These are phyloP conservation scores for Scedosporium aurantiacum DNA, from an alignment of 2,329 filamentous ascomycete genomes.

Conservation along the genomic window DNA sequence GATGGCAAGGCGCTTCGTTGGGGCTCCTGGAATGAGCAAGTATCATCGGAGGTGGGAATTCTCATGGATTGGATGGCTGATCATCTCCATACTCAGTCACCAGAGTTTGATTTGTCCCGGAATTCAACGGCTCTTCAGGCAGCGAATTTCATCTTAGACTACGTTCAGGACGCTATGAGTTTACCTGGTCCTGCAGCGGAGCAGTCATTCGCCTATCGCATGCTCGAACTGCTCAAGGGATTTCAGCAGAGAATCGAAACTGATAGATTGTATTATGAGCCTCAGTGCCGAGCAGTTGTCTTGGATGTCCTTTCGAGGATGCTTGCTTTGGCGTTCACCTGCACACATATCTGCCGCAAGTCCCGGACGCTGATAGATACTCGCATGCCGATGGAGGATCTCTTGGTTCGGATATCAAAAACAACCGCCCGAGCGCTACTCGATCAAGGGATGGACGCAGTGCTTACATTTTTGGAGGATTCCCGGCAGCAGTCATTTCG, in stretches of 20 bases:
- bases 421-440: neutral
- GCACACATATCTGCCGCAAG: slow-evolving; percentile 26
- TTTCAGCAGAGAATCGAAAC: slow-evolving; percentile 24
- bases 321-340: slow-evolving; percentile 20
- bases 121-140: slow-evolving; percentile 19
- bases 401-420: neutral
- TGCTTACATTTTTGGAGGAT: slow-evolving; percentile 36
- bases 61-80: slow-evolving; percentile 49
- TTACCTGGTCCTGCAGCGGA: slow-evolving; percentile 23
- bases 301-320: slow-evolving; percentile 25
- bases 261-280: slow-evolving; percentile 6
- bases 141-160: slow-evolving; percentile 35
- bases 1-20: slow-evolving; percentile 40
- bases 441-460: slow-evolving; percentile 25
- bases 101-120: slow-evolving; percentile 9
- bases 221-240: slow-evolving; percentile 28
- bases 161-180: slow-evolving; percentile 31
- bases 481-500: slow-evolving; percentile 33
- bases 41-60: slow-evolving; percentile 51
- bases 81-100: slow-evolving; percentile 19
- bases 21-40: slow-evolving; percentile 44
- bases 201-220: slow-evolving; percentile 31
- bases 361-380: slow-evolving; percentile 20
- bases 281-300: slow-evolving; percentile 17
- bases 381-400: slow-evolving; percentile 35